Base-by-base conservation (phyloP, 1,284 basidiomycete genomes). In the Moesziomyces sp. region DNA sequence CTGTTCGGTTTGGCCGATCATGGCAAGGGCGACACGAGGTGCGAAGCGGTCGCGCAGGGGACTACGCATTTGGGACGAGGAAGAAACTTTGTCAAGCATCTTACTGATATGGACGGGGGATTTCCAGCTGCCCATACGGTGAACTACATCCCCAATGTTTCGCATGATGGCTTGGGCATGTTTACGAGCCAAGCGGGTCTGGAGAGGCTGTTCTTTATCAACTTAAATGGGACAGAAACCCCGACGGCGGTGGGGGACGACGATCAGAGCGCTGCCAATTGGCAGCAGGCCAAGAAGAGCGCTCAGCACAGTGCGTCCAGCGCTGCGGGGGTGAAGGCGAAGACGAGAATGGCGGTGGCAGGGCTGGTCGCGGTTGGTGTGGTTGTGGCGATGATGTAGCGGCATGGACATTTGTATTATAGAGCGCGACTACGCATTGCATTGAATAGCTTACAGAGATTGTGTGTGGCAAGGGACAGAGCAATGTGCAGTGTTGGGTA, bases 121-220 rank as follows among this genome's bases (percentile, higher is more conserved):
- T 69, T 73, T 23, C 67, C 74, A 0, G 38, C 33, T 1, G 40
- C 63, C 2, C 76, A 78, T 42, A 53, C 59, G 14, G 76, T 78
- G n/a, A 58, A 78, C 24, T 78, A 60, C 43, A 57, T 78, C 16
- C 19, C 49, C 3, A 57, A 58, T 7, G 66, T 78, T 5, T 21
- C 55, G 13, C 76, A 78, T 40, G 74, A 78, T 38, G 58, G 58
- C 0, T 18, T 68, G 18, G 76, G 71, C 33, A 78, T 78, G 76
- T 78, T 74, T 30, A 30, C 45, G 30, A 73, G 68, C 42, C 21
- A 69, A 33, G 50, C 70, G 0, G 76, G 76, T 0, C n/a, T 78
- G 8, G 68, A 76, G 33, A 46, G 76, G 14, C 24, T 78, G 14
- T 78, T 78, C 24, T 78, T 44, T 23, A 76, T 75, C 49, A 76